Conservation (phyloP, 1,139 yeast genomes). For the Pichia sp. region DNA sequence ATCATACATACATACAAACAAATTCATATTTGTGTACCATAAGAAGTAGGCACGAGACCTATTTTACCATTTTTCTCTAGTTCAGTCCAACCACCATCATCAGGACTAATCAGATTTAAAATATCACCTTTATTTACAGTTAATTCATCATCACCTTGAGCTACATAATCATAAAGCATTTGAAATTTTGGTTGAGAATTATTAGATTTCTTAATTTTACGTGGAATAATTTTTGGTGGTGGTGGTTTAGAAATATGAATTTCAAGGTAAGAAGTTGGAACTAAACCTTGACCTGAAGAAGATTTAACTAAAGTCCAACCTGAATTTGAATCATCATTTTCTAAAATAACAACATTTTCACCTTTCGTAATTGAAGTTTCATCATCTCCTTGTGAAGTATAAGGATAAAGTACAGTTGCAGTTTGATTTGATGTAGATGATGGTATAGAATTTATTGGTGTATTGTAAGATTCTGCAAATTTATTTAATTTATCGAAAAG, state of each 20-base stretch:
- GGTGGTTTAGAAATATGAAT: slow-evolving; percentile 30
- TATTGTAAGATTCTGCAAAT: slow-evolving; percentile 14
- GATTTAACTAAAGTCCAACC: slow-evolving; percentile 77
- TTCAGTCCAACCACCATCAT: slow-evolving; percentile 95
- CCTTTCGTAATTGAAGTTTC: slow-evolving; percentile 61
- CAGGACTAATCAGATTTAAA: slow-evolving; percentile 54
- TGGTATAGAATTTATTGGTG: slow-evolving; percentile 7
- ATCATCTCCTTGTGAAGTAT: slow-evolving; percentile 66
- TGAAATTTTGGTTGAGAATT: slow-evolving; percentile 51
- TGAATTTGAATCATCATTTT: slow-evolving; percentile 77
- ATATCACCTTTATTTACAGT: slow-evolving; percentile 66
- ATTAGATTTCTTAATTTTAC: slow-evolving; percentile 53
- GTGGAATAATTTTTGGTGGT: slow-evolving; percentile 72
- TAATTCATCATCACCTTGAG: slow-evolving; percentile 80
- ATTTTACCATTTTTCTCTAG: slow-evolving; percentile 70
- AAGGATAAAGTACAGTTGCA: slow-evolving; percentile 52
- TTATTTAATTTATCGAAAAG: slow-evolving; percentile 13
- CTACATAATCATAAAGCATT: slow-evolving; percentile 72
- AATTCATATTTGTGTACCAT: slow-evolving; percentile 33
- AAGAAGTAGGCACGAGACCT: slow-evolving; percentile 82
- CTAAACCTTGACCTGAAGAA: slow-evolving; percentile 56
- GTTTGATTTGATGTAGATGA: slow-evolving; percentile 22
- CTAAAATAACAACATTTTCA: slow-evolving; percentile 51
- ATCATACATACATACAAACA: not conserved
- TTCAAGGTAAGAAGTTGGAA: slow-evolving; percentile 80